These are phyloP conservation scores for Capsicum rhomboideum DNA, from an alignment of 257 asterid species.

Conservation along the genomic window DNA sequence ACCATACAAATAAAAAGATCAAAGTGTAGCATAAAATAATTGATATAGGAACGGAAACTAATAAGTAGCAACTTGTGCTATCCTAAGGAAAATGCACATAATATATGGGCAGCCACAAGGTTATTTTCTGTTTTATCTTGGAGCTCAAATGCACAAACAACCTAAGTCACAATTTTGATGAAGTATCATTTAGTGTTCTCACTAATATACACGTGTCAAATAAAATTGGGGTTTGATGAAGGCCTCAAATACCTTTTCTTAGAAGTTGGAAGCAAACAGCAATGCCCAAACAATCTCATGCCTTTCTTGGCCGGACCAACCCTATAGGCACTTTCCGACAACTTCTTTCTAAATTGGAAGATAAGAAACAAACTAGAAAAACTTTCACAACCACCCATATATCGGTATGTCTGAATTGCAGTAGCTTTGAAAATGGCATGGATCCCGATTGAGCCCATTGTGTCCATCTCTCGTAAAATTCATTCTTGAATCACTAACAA, in stretches of 20 bases:
- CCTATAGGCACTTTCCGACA: neutral
- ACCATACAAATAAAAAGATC: neutral
- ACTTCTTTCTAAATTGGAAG: neutral
- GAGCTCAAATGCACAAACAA: neutral
- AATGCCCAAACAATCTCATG: neutral
- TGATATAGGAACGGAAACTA: neutral
- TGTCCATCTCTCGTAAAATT: neutral
- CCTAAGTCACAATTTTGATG: neutral
- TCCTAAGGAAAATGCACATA: neutral
- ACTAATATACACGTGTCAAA: neutral
- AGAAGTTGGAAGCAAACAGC: neutral
- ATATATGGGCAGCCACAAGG: neutral
- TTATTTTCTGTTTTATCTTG: neutral
- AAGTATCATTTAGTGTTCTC: neutral
- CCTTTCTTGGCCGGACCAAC: neutral
- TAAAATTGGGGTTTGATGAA: neutral
- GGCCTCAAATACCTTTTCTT: neutral
- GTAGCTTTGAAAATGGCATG: neutral
- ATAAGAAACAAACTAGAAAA: neutral
- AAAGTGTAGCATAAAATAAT: neutral
- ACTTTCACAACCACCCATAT: neutral
- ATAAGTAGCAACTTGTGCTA: neutral
- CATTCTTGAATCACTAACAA: neutral
- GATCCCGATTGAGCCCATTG: neutral
- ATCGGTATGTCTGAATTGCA: neutral